These are phyloP conservation scores for Trebouxia sp. DNA, from an alignment of 139 green algal genomes.

Conservation along the genomic window DNA sequence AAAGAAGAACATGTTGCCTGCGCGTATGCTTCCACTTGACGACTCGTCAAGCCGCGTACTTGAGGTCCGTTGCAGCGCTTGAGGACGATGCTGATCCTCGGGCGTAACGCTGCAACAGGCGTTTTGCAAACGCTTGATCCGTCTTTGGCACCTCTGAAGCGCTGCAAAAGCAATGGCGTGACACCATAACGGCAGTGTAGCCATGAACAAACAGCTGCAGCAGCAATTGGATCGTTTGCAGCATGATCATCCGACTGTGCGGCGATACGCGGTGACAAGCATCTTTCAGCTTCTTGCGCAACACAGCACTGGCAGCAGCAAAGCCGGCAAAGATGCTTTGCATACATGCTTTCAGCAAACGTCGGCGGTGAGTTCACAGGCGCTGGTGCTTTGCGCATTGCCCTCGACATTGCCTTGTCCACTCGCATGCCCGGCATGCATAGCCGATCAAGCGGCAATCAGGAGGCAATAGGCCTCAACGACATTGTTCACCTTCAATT, in stretches of 20 bases:
- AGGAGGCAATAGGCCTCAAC: no score
- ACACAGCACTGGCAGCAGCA: neutral
- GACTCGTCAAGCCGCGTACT: no score
- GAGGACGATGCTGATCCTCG: no score
- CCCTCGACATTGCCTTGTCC: neutral
- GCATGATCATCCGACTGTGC: conserved; percentile 1
- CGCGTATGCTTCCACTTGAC: neutral
- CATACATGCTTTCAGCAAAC: neutral
- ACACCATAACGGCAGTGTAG: no score
- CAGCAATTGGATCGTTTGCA: neutral
- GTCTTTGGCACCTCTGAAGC: no score
- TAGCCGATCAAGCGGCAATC: no score
- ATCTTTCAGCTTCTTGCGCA: conserved; percentile 9
- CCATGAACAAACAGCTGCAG: conserved; percentile 7
- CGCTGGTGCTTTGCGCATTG: neutral
- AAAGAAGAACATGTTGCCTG: neutral
- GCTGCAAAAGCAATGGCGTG: no score
- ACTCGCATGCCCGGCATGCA: no score
- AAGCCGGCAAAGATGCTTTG: neutral
- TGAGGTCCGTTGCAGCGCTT: no score
- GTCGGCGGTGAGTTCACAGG: neutral
- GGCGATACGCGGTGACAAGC: neutral
- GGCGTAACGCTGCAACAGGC: no score
- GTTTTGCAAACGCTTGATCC: no score
- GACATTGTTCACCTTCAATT: no score